Base-by-base conservation (phyloP, 768 basidiomycete genomes). In the Hypholoma sublateritium region DNA sequence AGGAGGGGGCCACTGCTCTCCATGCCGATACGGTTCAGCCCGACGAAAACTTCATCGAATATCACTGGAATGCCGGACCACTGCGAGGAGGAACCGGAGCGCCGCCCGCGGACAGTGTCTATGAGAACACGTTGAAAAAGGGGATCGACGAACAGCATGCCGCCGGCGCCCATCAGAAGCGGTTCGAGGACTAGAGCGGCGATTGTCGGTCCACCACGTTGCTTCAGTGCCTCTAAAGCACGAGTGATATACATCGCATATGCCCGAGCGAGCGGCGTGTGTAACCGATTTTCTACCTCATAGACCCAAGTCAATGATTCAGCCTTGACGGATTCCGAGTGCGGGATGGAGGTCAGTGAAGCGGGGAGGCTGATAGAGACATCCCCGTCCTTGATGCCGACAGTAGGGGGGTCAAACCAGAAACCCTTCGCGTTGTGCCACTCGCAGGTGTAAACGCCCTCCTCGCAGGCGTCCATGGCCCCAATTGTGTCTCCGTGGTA, bases 401-500 rank as follows among this genome's bases (percentile, higher is more conserved):
- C 79, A 1, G 84, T 85, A 0, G 96, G 95, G 7, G 95, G 87
- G 9, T 95, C 93, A 63, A 98, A 85, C 96, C 96, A 98, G 64
- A 83, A 88, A 0, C 96, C 96, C 67, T 93, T 88, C 5, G 93
- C 88, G 53, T 88, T 75, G 69, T 98, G 95, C 95, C 96, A 98
- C 70, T 98, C 96, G 62, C 94, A 97, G 1, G 89, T 90, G 70
- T 89, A 98, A 1, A 95, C 88, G 8, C 92, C 90, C 64, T 95
- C 92, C 66, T 91, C 88, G 60, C 86, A 90, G 6, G 96, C 95
- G 62, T 98, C 93, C 96, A 98, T 98, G 2, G 89, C 88, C 0
- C 96, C 96, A 59, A 98, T 95, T 12, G 96, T 98, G 70, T 98
- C 96, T 1, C 96, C 96, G 65, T 98, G 96, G 73, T 98, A 98